Evolutionary conservation across 2,329 filamentous ascomycete genomes (phyloP), one percentile per base, ranked within the genome.

Genomic region (Scopulariopsis brevicaulis): DNA sequence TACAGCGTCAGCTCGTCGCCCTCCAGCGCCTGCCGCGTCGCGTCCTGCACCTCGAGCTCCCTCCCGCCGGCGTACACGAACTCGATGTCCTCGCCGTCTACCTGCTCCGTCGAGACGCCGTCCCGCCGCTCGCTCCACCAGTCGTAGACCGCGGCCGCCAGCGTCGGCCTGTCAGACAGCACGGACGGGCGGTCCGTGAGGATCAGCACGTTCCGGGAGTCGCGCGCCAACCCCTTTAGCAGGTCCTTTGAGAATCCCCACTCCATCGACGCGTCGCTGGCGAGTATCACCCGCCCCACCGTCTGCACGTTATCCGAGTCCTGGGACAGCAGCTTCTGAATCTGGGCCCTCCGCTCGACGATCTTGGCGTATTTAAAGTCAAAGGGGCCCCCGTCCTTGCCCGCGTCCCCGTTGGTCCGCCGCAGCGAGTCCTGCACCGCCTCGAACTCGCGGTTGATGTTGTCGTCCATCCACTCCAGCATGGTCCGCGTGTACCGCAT

Each of bases 401-500:
- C 67, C 15, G 75, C 73, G 28, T 73, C 74, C 14, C 75, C 70
- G 12, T 76, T 75, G 8, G 75, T 71, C 60, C 74, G 77, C 3
- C 73, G 67, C 61, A 77, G 74, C 3, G 72, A 75, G 62, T 83
- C 81, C 1, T 79, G 81, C 54, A 85, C 78, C 15, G 86, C 84
- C 68, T 96, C 92, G 61, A 96, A 95, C 65, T 97, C 93, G 58
- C 91, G 85, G 50, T 96, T 87, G 60, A 99, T 95, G 59, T 85
- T 87, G 66, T 96, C 92, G 67, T 97, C 92, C 92, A 99, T 97
- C 94, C 94, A 99, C 68, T 99, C 94, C 35, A 99, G 77, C 89
- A 99, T 96, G 69, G 93, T 96, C 63, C 92, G 82, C 28, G 93
- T 89, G 63, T 96, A 90, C 56, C 90, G 82, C 79, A 97, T 89